These are phyloP conservation scores for Sphagnum contortum DNA, from an alignment of 225 moss, liverwort and hornwort species.

Conservation along the genomic window DNA sequence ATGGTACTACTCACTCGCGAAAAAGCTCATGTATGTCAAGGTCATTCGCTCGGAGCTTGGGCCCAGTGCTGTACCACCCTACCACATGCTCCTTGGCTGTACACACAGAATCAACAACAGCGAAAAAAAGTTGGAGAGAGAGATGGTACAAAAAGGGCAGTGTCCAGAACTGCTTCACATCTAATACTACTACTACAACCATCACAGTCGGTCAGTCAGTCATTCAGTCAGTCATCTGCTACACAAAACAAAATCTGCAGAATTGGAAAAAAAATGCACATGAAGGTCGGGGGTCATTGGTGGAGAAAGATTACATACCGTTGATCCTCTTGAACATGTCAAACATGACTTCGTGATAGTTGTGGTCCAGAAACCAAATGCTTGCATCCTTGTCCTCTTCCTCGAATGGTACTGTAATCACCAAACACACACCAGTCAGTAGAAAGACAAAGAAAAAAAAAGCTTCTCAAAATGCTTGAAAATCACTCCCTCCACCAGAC, in stretches of 20 bases:
- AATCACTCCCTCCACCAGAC: neutral
- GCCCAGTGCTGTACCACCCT: constrained; percentile 98
- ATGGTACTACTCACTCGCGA: constrained; percentile 33
- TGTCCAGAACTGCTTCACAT: neutral
- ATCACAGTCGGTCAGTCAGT: too few species aligned
- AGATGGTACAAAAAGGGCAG: constrained; percentile 1
- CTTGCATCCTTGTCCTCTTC: constrained; percentile 96
- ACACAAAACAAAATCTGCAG: too few species aligned
- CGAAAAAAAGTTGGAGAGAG: neutral
- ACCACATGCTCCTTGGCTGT: constrained; percentile 68
- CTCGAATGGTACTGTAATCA: constrained; percentile 74
- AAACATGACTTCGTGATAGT: constrained; percentile 97
- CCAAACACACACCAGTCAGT: constrained; percentile 6
- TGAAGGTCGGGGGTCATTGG: too few species aligned
- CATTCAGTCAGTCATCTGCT: too few species aligned
- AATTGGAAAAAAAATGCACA: too few species aligned
- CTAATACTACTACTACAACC: too few species aligned
- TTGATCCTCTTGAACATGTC: constrained; percentile 99
- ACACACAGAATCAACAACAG: too few species aligned
- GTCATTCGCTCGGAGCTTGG: constrained; percentile 97
- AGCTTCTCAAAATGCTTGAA: neutral
- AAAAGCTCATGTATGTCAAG: constrained; percentile 80
- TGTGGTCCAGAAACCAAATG: constrained; percentile 99
- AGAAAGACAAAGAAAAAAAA: too few species aligned
- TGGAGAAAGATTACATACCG: constrained; percentile 24